Percentiles rank a stretch among this genome's conserved stretches.
Evolutionary conservation across 768 basidiomycete genomes (phyloP).

Genomic region (Mycena leptocephala): DNA sequence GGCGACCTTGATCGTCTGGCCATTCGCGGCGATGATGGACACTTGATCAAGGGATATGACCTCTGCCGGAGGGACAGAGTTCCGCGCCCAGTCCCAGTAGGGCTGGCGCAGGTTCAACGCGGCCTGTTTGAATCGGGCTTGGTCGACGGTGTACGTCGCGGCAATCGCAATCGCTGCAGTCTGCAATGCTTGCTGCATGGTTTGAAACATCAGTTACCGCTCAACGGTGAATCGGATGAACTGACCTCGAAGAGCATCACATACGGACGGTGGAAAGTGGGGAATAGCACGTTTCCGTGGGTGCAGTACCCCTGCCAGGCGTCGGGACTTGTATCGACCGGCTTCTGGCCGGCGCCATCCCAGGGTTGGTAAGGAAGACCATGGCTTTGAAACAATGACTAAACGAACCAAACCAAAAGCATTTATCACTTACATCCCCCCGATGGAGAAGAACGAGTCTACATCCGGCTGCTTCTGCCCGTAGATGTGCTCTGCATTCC

Average conservation of each 20-base stretch:
- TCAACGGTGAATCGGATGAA: not conserved
- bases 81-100: constrained; percentile 69
- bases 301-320: constrained; percentile 68
- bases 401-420: too few species aligned
- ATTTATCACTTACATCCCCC: too few species aligned
- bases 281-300: constrained; percentile 70
- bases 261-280: constrained; percentile 73
- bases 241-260: constrained; percentile 66
- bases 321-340: constrained; percentile 40
- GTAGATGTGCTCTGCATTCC: constrained; percentile 49
- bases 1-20: constrained; percentile 41
- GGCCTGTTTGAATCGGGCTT: constrained; percentile 49
- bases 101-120: constrained; percentile 57
- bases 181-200: constrained; percentile 63
- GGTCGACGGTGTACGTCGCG: constrained; percentile 52
- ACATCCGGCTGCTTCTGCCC: constrained; percentile 46
- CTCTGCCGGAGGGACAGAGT: constrained; percentile 55
- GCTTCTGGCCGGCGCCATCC: constrained; percentile 55
- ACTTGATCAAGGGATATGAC: constrained; percentile 54
- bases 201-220: not conserved
- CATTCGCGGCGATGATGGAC: constrained; percentile 51
- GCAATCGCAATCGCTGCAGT: constrained; percentile 59
- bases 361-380: constrained; percentile 64
- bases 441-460: constrained; percentile 62
- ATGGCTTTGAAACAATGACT: too few species aligned